These are phyloP conservation scores for Naganishia onofrii DNA, from an alignment of 768 basidiomycete genomes.

Conservation along the genomic window DNA sequence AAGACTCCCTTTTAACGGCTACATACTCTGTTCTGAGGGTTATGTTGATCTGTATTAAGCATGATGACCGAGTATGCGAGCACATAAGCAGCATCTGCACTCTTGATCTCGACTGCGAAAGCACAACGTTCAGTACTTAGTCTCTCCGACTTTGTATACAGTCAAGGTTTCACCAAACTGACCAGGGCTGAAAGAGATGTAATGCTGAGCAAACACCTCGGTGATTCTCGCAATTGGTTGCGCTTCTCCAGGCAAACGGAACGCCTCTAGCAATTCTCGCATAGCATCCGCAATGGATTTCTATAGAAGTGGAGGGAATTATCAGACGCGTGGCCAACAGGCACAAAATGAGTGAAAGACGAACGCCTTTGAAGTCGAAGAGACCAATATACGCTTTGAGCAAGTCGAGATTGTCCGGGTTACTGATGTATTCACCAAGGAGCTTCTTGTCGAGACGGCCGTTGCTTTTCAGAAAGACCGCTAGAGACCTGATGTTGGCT, in stretches of 20 bases:
- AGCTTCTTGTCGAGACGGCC: constrained; percentile 86
- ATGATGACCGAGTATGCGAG: constrained; percentile 93
- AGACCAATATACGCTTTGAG: constrained; percentile 80
- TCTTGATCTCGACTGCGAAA: constrained; percentile 75
- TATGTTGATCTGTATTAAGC: constrained; percentile 96
- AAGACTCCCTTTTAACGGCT: too few species aligned
- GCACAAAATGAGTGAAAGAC: background rate
- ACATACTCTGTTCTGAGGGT: constrained; percentile 72
- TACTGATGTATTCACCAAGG: constrained; percentile 87
- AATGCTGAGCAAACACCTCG: constrained; percentile 87
- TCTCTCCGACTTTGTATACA: constrained; percentile 21
- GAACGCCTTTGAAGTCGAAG: constrained; percentile 78
- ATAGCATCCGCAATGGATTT: constrained; percentile 83
- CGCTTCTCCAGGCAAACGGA: constrained; percentile 89
- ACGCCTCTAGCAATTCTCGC: constrained; percentile 87
- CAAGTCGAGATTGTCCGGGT: constrained; percentile 78
- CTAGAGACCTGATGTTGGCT: constrained; percentile 56
- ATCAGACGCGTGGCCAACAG: background rate
- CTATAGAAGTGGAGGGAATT: constrained; percentile 62
- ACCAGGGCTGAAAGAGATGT: constrained; percentile 75
- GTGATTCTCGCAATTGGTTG: constrained; percentile 93
- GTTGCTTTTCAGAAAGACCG: constrained; percentile 78
- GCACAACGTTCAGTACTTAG: background rate
- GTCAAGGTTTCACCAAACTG: constrained; percentile 52
- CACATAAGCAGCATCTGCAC: constrained; percentile 88